Base-by-base conservation (phyloP, 2,329 filamentous ascomycete species). In the Tolypocladium amazonense region DNA sequence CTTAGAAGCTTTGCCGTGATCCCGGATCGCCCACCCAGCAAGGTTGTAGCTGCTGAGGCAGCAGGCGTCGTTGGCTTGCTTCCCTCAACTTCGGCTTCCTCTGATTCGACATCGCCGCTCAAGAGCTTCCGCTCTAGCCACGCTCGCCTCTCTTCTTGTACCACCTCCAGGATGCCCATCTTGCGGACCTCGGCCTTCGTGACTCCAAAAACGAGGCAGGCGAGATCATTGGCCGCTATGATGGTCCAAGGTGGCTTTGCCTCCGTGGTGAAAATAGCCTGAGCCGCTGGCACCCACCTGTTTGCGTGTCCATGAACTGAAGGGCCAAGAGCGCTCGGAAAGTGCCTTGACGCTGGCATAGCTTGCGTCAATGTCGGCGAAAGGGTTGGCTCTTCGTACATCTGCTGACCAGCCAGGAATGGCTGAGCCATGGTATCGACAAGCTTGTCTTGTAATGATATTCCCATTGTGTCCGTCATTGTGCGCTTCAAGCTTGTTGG, bases 201-300 rank as follows among this genome's bases (percentile, higher is more conserved):
- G 12, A 99, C 91, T n/a, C 94, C 94, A 75, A 97, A 99, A n/a
- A 97, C 88, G 52, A 99, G 80, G 73, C 94, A 99, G 23, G 94
- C 94, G 56, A 99, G 80, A 71, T 99, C 94, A 70, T 99, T 99
- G 56, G 94, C 94, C 3, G 94, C 90, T 58, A 97, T 83, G 61
- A 99, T 97, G 1, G 93, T 99, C 89, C 92, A 99, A 3, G 93
- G 94, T 11, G 90, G 84, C 64, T 88, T 86, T 18, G 89, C 83
- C 73, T 96, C 90, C n/a, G 94, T 99, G 9, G 93, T 95, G 71
- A 99, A 99, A 60, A 99, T 97, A 58, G 94, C 94, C 72, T 99
- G 94, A 6, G 93, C 90, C 50, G 91, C 90, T 9, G 92, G 92
- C 18, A 89, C 87, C 86, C 92, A 96, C 72, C 94, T 86, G 67